Percentiles rank a stretch among this genome's conserved stretches.
Evolutionary conservation across 345 rosid species (phyloP).

Genomic region (Corchorus olitorius): DNA sequence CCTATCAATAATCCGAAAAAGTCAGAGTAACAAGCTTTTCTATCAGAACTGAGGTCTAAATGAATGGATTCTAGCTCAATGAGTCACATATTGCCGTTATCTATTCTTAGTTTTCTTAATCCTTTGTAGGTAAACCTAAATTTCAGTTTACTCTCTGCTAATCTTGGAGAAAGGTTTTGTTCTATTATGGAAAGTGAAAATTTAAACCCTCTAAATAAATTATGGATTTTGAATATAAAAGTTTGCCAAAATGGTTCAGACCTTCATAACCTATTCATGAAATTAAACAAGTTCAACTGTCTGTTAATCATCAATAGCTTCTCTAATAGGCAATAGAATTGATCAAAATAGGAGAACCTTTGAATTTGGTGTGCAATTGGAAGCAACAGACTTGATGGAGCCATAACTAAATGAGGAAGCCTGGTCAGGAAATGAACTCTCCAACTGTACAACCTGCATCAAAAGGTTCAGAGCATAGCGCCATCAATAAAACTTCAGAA

Average conservation of each 20-base stretch:
- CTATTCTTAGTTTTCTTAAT: neutral
- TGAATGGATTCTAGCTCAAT: neutral
- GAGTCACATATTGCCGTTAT: neutral
- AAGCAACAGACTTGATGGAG: constrained; percentile 35
- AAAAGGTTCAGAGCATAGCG: neutral
- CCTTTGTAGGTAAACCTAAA: neutral
- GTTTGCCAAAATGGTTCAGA: neutral
- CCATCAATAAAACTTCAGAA: neutral
- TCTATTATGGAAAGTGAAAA: neutral
- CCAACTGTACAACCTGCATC: constrained; percentile 45
- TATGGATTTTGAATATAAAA: constrained; percentile 3
- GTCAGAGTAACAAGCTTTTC: neutral
- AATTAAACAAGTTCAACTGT: neutral
- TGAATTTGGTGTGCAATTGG: constrained; percentile 28
- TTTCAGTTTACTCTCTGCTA: neutral
- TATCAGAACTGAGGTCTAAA: neutral
- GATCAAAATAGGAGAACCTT: constrained; percentile 35
- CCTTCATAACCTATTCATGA: neutral
- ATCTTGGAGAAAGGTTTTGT: neutral
- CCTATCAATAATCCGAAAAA: neutral
- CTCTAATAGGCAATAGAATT: constrained; percentile 1
- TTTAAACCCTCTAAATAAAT: neutral
- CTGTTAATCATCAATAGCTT: neutral
- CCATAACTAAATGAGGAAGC: constrained; percentile 30
- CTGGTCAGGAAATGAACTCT: constrained; percentile 35